Evolutionary conservation across 768 basidiomycete species (phyloP), one percentile per base, ranked within the genome.

Genomic region (Saitozyma podzolica): DNA sequence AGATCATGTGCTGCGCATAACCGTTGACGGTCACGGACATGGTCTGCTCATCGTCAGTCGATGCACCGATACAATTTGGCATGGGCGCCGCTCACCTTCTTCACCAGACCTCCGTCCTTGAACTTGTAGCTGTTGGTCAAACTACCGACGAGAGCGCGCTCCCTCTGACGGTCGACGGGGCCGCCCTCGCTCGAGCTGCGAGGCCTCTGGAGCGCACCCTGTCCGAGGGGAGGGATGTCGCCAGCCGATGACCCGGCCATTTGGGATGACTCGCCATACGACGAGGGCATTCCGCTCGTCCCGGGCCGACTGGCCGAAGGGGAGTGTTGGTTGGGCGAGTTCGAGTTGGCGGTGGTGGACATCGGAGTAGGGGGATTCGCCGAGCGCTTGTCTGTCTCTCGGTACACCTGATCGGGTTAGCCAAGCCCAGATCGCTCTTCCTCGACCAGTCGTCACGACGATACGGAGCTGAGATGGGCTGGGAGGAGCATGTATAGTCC

Each of bases 121-220:
- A 95, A 97, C 80, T 92, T 92, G 84, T 90, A 89, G 76, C 86
- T 89, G 80, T 92, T 93, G 9, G 93, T 96, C 73, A 97, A 80
- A 72, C 91, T 92, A 40, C 94, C 94, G 55, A 95, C 86, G 29
- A 97, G 83, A 29, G 85, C 86, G 54, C 92, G 83, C 79, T 96
- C 93, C 52, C 88, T 84, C 49, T 87, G 84, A 67, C 87, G 86
- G 75, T 92, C 89, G 58, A 89, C 81, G 10, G 81, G 63, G 40
- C 69, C 70, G 49, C 67, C 68, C 50, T 77, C 76, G 52, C 69
- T 70, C 47, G 71, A 43, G 56, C 69, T 72, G 40, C 73, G 59
- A 16, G 68, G 66, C 55, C 73, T 40, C n/a, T 60, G 58, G 10
- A 69, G 56, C 6, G 69, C 65, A 39, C 73, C 70, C 14, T 61